A percentile compares a stretch with the other conserved stretches of the same genome.
phyloP scores from a whole-genome alignment of 1,139 yeast species.

The Zygosaccharomyces sapae region DNA sequence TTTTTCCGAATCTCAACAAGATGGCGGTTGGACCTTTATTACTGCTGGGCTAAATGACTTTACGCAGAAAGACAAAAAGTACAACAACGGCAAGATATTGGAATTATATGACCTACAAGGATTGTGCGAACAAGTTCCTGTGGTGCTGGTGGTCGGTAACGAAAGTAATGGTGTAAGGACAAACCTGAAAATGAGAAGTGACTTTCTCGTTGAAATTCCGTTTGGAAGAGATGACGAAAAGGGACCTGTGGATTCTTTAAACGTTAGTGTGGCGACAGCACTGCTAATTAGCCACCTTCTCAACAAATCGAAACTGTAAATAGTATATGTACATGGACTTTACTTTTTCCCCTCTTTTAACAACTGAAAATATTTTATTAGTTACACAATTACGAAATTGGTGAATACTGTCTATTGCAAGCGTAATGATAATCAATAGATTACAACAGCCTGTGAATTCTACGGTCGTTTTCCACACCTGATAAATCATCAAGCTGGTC shows the following conservation, averaged over 20 bases:
- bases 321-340: background rate
- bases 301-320: slow-evolving; percentile 3
- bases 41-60: slow-evolving; percentile 43
- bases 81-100: slow-evolving; percentile 38
- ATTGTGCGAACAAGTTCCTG: slow-evolving; percentile 50
- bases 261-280: slow-evolving; percentile 88
- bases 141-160: slow-evolving; percentile 72
- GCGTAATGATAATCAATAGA: background rate
- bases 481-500: slow-evolving; percentile 51
- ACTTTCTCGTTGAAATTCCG: slow-evolving; percentile 56
- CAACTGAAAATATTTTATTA: background rate
- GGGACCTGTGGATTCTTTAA: slow-evolving; percentile 66
- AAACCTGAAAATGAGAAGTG: slow-evolving; percentile 57
- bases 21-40: slow-evolving; percentile 68
- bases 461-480: slow-evolving; percentile 31
- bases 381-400: slow-evolving; percentile 1
- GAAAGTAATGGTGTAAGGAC: slow-evolving; percentile 83
- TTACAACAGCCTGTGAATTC: slow-evolving; percentile 36
- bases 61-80: slow-evolving; percentile 12
- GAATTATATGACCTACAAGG: slow-evolving; percentile 43
- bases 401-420: background rate
- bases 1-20: slow-evolving; percentile 48
- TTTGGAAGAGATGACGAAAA: slow-evolving; percentile 35
- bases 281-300: slow-evolving; percentile 50
- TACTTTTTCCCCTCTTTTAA: background rate